Base-by-base conservation (phyloP, 768 basidiomycete genomes). In the Pleurotus giganteus region DNA sequence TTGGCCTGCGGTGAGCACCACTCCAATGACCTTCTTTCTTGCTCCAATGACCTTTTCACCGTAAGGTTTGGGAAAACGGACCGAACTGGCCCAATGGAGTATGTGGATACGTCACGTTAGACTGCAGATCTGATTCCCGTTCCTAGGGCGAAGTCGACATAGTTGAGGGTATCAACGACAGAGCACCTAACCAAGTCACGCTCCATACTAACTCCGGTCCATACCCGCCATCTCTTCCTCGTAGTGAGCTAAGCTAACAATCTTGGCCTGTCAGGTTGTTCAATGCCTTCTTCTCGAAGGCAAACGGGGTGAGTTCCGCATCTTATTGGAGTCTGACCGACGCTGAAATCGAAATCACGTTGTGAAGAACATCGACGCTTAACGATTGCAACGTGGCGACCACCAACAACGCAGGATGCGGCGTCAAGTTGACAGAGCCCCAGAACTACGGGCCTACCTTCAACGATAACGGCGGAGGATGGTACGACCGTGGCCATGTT, bases 381-480 rank as follows among this genome's bases (percentile, higher is more conserved):
- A 63, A 66, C 15, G 72, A 83, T 62, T 84, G 82, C 64, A 64
- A 82, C 55, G 66, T 66, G 13, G 58, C 62, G 13, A 75, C 68
- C 23, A 79, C 74, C 58, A 63, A 67, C n/a, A 83, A 83, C 59
- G 58, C 70, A 0, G 82, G 82, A 0, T 85, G 83, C 56, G 78
- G 78, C 2, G 82, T 84, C 28, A 65, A 64, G 7, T 62, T 69
- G 23, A 61, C 63, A 2, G 60, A 64, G 4, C 24, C 70, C 0
- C 62, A 71, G 41, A 81, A 73, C 63, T 85, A 74, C 62, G 84
- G 82, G 2, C 77, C 81, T 4, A 54, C 65, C 0, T 83, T 86
- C 68, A 85, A 86, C 59, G 58, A 55, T n/a, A 74, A 71, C 37
- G 81, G 83, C 17, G 84, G 83, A n/a, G 83, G 83, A 57, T 84